Evolutionary conservation across 306 rosid species (phyloP), one percentile per base, ranked within the genome.

Genomic region (Ziziphus jujuba): DNA sequence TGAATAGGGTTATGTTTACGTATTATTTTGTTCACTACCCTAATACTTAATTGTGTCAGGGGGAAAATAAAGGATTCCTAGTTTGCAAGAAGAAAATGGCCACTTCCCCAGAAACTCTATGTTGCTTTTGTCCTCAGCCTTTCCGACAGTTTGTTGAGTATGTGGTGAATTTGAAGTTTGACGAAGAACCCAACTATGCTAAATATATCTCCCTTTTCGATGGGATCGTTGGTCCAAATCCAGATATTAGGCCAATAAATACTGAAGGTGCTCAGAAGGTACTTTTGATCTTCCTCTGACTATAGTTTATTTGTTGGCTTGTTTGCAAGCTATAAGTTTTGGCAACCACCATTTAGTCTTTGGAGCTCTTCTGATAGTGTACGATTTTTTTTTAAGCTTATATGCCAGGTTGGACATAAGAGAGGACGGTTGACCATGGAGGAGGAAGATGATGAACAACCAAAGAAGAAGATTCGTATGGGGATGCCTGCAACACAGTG

Each of bases 191-290:
- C 20, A 86, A 84, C 77, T 91, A 91, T 53, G 89, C 97, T 7
- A 91, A 84, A 80, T 91, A 86, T 63, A 82, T 91, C 75, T 88
- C 97, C 66, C 83, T 88, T 10, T 88, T 88, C 75, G 95, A 88
- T 72, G 97, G 89, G 34, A 79, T 91, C 71, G 82, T 91, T 60
- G 95, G 92, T 76, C 89, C 95, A 57, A 88, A 91, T 75, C 92
- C 95, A 19, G 92, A 88, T 74, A 77, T 88, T 63, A 83, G 92
- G 67, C 97, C 97, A 31, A 79, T 91, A 54, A 86, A 84, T 78
- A 91, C 95, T 40, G 97, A 91, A 47, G 97, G 97, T 58, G 93
- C 97, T 49, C 97, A 86, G 77, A 84, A 86, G 92, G 82, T 80
- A 63, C 61, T 63, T 67, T 47, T 56, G n/a, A 63, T 63, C 24